phyloP scores from a whole-genome alignment of 169 alveolate genomes.

The Plasmodium inui region DNA sequence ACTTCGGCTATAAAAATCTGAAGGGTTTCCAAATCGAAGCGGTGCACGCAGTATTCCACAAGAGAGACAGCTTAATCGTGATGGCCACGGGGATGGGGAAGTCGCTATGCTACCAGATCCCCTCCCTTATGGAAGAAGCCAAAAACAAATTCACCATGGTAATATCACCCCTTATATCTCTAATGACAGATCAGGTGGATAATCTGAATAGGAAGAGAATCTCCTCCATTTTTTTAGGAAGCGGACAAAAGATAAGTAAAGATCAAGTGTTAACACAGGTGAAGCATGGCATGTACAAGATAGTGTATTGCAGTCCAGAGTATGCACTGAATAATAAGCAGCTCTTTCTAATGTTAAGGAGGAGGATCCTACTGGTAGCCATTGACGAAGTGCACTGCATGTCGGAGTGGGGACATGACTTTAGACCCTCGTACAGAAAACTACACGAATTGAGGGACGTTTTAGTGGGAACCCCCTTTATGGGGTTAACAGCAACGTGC shows the following conservation, averaged over 20 bases:
- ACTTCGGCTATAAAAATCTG: conserved; percentile 63
- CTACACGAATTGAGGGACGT: conserved; percentile 87
- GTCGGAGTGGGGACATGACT: conserved; percentile 99
- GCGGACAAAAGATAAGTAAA: conserved; percentile 73
- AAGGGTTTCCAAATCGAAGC: conserved; percentile 90
- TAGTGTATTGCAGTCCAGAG: conserved; percentile 69
- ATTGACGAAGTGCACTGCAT: conserved; percentile 99
- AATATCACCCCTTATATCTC: conserved; percentile 93
- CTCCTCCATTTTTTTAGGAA: conserved; percentile 78
- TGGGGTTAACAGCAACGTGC: conserved; percentile 99
- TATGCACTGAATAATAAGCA: conserved; percentile 56
- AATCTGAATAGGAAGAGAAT: conserved; percentile 84
- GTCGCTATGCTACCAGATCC: conserved; percentile 95
- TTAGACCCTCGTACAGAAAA: conserved; percentile 95
- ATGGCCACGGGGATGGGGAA: conserved; percentile 99
- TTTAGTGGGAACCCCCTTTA: conserved; percentile 95
- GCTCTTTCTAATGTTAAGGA: conserved; percentile 48
- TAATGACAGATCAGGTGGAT: conserved; percentile 94
- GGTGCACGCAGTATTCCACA: conserved; percentile 92
- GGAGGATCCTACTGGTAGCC: conserved; percentile 92
- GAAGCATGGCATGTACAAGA: conserved; percentile 32
- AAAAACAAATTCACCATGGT: conserved; percentile 91
- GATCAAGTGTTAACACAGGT: conserved; percentile 21
- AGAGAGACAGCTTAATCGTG: conserved; percentile 94
- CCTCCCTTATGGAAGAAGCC: conserved; percentile 88